A percentile compares a stretch with the other conserved stretches of the same genome.
These are phyloP conservation scores for Ogataea trehalophila DNA, from an alignment of 805 yeast genomes.

Conservation along the genomic window DNA sequence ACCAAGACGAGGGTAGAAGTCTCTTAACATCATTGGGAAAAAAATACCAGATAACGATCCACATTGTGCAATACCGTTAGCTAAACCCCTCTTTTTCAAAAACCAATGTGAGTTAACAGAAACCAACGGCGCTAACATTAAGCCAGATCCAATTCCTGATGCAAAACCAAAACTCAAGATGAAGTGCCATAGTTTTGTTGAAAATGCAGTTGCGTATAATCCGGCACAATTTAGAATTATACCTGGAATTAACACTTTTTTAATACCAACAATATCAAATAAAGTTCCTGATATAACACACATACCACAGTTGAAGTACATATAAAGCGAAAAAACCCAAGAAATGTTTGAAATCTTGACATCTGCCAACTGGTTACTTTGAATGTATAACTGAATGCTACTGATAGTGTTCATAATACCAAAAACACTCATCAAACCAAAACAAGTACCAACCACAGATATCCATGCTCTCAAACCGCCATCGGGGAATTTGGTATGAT, in stretches of 20 bases:
- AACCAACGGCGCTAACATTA: slow-evolving; percentile 56
- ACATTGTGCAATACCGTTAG: slow-evolving; percentile 44
- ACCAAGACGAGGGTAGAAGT: slow-evolving; percentile 45
- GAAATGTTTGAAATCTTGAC: slow-evolving; percentile 47
- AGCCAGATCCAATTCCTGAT: slow-evolving; percentile 56
- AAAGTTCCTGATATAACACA: slow-evolving; percentile 40
- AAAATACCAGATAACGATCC: slow-evolving; percentile 51
- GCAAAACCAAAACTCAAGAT: slow-evolving; percentile 54
- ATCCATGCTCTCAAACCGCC: slow-evolving; percentile 58
- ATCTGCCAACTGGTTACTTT: slow-evolving; percentile 49
- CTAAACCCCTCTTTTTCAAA: slow-evolving; percentile 51
- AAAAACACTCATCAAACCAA: slow-evolving; percentile 50
- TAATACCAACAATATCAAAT: slow-evolving; percentile 60
- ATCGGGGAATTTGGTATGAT: slow-evolving; percentile 41
- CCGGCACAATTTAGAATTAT: slow-evolving; percentile 44
- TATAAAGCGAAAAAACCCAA: slow-evolving; percentile 62
- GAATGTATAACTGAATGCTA: slow-evolving; percentile 56
- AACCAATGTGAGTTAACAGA: slow-evolving; percentile 69
- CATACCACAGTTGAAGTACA: slow-evolving; percentile 44
- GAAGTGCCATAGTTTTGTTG: slow-evolving; percentile 49
- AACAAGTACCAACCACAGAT: slow-evolving; percentile 52
- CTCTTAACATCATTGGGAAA: slow-evolving; percentile 50
- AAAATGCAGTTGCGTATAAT: slow-evolving; percentile 46
- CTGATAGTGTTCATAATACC: slow-evolving; percentile 60
- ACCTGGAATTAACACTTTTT: slow-evolving; percentile 41